A percentile compares a stretch with the other conserved stretches of the same genome.
These are phyloP conservation scores for Puccinia polysora DNA, from an alignment of 1,284 basidiomycete genomes.

Conservation along the genomic window DNA sequence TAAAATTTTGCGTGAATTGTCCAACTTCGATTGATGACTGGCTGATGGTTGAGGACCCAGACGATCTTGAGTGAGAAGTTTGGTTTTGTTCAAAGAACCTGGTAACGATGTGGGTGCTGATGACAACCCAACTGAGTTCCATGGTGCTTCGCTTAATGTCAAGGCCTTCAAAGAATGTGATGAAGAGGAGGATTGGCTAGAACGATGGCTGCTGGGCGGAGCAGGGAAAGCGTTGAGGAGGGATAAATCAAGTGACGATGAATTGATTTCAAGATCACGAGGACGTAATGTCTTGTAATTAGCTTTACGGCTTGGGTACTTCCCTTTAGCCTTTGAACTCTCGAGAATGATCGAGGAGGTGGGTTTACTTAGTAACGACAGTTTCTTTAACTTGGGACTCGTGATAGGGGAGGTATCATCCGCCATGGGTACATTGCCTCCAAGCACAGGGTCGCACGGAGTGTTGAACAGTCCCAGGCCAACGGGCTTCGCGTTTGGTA, in stretches of 20 bases:
- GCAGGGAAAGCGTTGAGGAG: conserved; percentile 38
- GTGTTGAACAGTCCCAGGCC: conserved; percentile 15
- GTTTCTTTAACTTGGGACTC: conserved; percentile 30
- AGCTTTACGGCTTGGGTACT: background rate
- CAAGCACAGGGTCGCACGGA: background rate
- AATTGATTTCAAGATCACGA: conserved; percentile 2
- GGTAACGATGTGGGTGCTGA: background rate
- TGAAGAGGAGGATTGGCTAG: conserved; percentile 23
- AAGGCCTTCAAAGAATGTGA: conserved; percentile 22
- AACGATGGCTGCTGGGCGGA: conserved; percentile 30
- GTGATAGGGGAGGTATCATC: conserved; percentile 22
- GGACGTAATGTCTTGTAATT: background rate
- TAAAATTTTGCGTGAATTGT: background rate
- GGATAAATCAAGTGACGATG: conserved; percentile 14
- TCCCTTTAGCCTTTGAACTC: background rate
- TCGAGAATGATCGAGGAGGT: background rate
- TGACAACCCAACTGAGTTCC: background rate
- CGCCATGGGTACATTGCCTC: background rate
- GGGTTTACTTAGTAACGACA: background rate
- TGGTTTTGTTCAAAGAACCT: background rate
- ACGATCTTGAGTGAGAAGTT: background rate
- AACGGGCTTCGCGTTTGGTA: background rate
- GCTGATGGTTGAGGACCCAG: background rate
- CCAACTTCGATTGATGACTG: background rate
- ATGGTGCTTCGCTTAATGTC: background rate